These are phyloP conservation scores for Ceratocystiopsis sp. DNA, from an alignment of 2,329 filamentous ascomycete genomes.

Conservation along the genomic window DNA sequence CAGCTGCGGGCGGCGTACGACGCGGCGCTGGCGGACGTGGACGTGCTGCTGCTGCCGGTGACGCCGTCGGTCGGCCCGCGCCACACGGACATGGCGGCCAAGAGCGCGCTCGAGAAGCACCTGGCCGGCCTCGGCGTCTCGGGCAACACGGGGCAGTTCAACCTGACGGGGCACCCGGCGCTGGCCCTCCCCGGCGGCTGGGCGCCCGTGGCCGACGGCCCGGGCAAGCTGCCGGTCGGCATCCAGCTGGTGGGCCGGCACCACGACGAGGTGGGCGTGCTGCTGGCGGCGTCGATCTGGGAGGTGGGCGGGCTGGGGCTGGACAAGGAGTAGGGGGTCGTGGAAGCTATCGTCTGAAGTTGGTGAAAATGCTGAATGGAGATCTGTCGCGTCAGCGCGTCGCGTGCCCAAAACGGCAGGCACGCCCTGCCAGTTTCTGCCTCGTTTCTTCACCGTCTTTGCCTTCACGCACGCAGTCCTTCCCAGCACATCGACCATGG, in stretches of 20 bases:
- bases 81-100: conserved; percentile 17
- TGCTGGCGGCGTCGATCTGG: conserved; percentile 15
- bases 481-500: no score
- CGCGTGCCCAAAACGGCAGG: no score
- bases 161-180: conserved; percentile 31
- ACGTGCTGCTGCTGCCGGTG: conserved; percentile 30
- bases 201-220: conserved; percentile 9
- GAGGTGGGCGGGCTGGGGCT: conserved; percentile 16
- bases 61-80: conserved; percentile 26
- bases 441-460: no score
- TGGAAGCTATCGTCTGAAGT: no score
- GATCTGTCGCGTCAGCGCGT: no score
- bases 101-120: conserved; percentile 22
- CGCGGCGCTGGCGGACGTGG: conserved; percentile 20
- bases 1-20: conserved; percentile 31
- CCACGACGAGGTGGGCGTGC: conserved; percentile 13
- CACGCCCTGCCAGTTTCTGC: no score
- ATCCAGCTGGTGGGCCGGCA: conserved; percentile 17
- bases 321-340: conserved; percentile 3
- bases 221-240: conserved; percentile 14
- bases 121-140: conserved; percentile 26
- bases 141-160: conserved; percentile 28
- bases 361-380: no score
- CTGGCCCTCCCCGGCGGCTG: conserved; percentile 27
- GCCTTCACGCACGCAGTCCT: no score